These are phyloP conservation scores for Lasiosphaeria hispida DNA, from an alignment of 495 filamentous ascomycete genomes.

Conservation along the genomic window DNA sequence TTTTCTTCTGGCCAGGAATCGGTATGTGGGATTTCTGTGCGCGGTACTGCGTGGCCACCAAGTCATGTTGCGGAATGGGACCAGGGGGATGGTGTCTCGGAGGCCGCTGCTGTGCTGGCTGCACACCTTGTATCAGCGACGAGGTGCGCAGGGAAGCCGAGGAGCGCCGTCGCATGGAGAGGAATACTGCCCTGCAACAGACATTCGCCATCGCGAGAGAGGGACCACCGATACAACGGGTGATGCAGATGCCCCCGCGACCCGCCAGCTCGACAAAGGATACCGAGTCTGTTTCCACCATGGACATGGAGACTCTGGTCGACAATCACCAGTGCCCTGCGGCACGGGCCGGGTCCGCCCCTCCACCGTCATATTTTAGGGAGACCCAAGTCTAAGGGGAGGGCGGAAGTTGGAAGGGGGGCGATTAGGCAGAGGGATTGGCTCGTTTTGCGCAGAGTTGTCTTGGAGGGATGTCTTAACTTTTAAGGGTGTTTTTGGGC, in stretches of 20 bases:
- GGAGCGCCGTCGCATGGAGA: background rate
- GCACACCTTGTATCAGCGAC: constrained; percentile 9
- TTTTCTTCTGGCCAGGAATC: constrained; percentile 11
- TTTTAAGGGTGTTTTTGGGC: too few relatives aligned
- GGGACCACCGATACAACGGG: background rate
- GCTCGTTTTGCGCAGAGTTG: too few relatives aligned
- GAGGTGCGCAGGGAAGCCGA: constrained; percentile 2
- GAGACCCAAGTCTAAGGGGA: too few relatives aligned
- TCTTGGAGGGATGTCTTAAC: too few relatives aligned
- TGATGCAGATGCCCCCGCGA: constrained; percentile 9
- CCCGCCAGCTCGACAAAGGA: background rate
- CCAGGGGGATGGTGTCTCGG: background rate
- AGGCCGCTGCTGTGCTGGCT: background rate
- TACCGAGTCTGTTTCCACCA: background rate
- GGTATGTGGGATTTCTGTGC: constrained; percentile 13
- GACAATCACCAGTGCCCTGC: background rate
- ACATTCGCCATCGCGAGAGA: background rate
- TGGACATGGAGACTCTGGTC: background rate
- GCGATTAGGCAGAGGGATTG: too few relatives aligned
- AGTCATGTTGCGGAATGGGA: constrained; percentile 1
- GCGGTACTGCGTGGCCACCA: background rate
- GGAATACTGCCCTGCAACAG: background rate
- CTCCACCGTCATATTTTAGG: too few relatives aligned
- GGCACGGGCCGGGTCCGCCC: too few relatives aligned
- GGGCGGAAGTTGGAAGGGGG: too few relatives aligned